These are phyloP conservation scores for Aspergillus sp. DNA, from an alignment of 2,329 filamentous ascomycete genomes.

Conservation along the genomic window DNA sequence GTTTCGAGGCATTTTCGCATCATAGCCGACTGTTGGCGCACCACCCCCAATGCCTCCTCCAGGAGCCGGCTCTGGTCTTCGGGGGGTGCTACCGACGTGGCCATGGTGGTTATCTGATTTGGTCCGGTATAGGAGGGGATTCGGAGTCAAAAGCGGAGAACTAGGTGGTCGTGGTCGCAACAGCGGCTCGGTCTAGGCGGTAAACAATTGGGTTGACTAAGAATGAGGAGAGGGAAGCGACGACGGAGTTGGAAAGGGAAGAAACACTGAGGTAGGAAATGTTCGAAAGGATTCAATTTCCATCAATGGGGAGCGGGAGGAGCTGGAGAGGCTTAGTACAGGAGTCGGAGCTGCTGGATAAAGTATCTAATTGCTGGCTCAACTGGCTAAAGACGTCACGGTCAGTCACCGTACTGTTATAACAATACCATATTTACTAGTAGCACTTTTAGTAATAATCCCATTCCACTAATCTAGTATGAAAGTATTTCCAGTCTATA, in stretches of 20 bases:
- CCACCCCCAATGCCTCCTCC: conserved; percentile 94
- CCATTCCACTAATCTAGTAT: background rate
- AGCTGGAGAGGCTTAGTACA: conserved; percentile 4
- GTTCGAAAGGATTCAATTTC: conserved; percentile 29
- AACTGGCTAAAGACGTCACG: background rate
- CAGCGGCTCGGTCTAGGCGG: conserved; percentile 28
- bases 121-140: conserved; percentile 26
- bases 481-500: background rate
- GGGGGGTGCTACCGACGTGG: conserved; percentile 62
- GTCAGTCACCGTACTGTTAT: background rate
- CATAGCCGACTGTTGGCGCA: conserved; percentile 93
- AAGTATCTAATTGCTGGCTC: too few relatives aligned
- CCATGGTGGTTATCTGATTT: conserved; percentile 48
- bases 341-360: background rate
- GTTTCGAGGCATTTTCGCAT: conserved; percentile 99
- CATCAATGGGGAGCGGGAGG: conserved; percentile 30
- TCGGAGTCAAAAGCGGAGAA: conserved; percentile 11
- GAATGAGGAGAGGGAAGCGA: conserved; percentile 16
- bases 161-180: background rate
- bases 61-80: conserved; percentile 90
- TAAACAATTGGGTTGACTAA: conserved; percentile 31
- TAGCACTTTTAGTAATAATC: conserved; percentile 3
- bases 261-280: conserved; percentile 7
- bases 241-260: conserved; percentile 13
- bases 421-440: background rate